phyloP scores from a whole-genome alignment of 805 yeast genomes.

The Wickerhamiella brachini region DNA sequence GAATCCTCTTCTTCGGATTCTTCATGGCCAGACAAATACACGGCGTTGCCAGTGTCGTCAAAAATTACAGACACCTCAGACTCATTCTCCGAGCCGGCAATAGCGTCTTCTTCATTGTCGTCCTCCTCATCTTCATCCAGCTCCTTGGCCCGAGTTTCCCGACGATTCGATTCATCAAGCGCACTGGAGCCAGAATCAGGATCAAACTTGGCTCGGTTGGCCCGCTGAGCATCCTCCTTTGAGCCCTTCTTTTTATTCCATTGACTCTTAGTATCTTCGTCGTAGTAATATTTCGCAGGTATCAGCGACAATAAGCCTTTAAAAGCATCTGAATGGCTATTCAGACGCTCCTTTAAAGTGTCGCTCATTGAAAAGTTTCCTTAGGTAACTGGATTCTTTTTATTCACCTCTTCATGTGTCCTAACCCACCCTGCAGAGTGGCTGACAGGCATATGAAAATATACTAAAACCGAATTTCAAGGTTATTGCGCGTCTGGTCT shows the following conservation, averaged over 20 bases:
- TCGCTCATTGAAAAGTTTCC: slow-evolving; percentile 16
- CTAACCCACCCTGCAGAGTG: not conserved
- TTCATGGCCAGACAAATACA: slow-evolving; percentile 11
- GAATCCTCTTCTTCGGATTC: slow-evolving; percentile 20
- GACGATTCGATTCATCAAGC: slow-evolving; percentile 21
- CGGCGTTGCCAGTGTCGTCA: slow-evolving; percentile 23
- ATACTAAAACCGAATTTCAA: not conserved
- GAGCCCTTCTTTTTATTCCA: slow-evolving; percentile 76
- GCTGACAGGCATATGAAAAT: not conserved
- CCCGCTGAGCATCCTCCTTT: slow-evolving; percentile 45
- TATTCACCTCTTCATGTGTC: not conserved
- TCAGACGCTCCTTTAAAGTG: slow-evolving; percentile 22
- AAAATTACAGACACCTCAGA: slow-evolving; percentile 13
- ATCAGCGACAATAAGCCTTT: slow-evolving; percentile 80
- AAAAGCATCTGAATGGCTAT: slow-evolving; percentile 37
- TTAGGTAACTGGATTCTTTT: not conserved
- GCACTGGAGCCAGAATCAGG: slow-evolving; percentile 33
- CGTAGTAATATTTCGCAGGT: slow-evolving; percentile 89
- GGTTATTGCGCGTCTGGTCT: too few species aligned
- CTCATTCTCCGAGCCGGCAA: slow-evolving; percentile 2
- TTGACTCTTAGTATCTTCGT: slow-evolving; percentile 77
- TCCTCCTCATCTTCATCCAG: slow-evolving; percentile 8
- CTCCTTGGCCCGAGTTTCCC: slow-evolving; percentile 1
- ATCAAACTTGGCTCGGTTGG: slow-evolving; percentile 60
- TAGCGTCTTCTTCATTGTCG: slow-evolving; percentile 1